A percentile compares a stretch with the other conserved stretches of the same genome.
Conservation (phyloP, 2,329 filamentous ascomycete species). For the Grosmannia clavigera region DNA sequence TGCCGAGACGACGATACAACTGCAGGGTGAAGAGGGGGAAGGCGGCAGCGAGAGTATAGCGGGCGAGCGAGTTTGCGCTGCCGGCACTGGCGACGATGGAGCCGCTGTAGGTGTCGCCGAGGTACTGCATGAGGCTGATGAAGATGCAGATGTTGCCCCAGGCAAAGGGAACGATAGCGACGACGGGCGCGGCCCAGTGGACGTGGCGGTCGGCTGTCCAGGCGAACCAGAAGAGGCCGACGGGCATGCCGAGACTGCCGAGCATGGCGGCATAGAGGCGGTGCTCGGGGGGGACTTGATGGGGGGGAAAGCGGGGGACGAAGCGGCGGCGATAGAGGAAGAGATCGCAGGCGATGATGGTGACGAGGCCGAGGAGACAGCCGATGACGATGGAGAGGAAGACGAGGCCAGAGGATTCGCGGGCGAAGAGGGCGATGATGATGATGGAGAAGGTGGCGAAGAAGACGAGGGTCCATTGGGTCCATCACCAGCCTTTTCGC, state of each 20-base stretch:
- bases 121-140: conserved; percentile 38
- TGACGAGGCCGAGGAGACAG: conserved; percentile 29
- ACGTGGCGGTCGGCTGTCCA: conserved; percentile 37
- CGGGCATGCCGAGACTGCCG: conserved; percentile 38
- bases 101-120: conserved; percentile 42
- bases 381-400: conserved; percentile 34
- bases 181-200: conserved; percentile 37
- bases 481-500: conserved; percentile 40
- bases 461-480: conserved; percentile 37
- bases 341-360: conserved; percentile 27
- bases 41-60: conserved; percentile 41
- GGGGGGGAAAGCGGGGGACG: conserved; percentile 18
- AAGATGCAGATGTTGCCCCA: conserved; percentile 51
- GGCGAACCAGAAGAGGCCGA: conserved; percentile 47
- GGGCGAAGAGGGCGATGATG: conserved; percentile 26
- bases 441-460: conserved; percentile 26
- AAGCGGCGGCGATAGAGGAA: conserved; percentile 27
- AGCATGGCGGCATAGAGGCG: conserved; percentile 47
- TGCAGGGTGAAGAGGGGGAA: conserved; percentile 52
- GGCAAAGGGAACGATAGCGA: conserved; percentile 42
- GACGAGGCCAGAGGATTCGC: conserved; percentile 30
- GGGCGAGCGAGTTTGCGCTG: conserved; percentile 44
- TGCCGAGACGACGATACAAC: conserved; percentile 32
- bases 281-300: conserved; percentile 38
- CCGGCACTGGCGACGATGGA: conserved; percentile 43